Conservation (phyloP, 1,284 basidiomycete genomes). For the Flammula alnicola region DNA sequence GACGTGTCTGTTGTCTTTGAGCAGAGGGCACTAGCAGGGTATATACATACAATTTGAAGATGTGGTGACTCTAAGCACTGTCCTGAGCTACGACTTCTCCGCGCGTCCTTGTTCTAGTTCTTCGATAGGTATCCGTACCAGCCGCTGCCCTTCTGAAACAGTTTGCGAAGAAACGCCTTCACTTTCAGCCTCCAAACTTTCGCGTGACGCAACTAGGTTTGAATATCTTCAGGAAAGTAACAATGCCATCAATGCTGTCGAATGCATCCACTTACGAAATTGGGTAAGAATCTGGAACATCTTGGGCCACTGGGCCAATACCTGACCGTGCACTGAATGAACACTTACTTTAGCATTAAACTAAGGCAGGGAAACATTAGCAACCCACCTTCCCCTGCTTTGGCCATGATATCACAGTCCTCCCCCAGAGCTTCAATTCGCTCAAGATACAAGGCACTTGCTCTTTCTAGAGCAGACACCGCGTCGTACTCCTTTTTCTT, state of each 20-base stretch:
- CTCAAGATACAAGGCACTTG: constrained; percentile 64
- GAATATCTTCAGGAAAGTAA: not conserved
- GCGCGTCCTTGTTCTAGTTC: constrained; percentile 45
- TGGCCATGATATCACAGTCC: constrained; percentile 76
- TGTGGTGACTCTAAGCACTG: constrained; percentile 8
- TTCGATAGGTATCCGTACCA: constrained; percentile 70
- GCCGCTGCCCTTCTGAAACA: constrained; percentile 41
- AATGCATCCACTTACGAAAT: constrained; percentile 55
- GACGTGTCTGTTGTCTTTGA: not conserved
- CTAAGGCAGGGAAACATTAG: constrained; percentile 3
- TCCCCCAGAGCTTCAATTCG: constrained; percentile 70
- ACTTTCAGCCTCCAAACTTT: constrained; percentile 29
- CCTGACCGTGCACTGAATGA: constrained; percentile 68
- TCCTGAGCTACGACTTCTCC: constrained; percentile 22
- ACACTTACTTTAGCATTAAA: constrained; percentile 5
- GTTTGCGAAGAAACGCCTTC: constrained; percentile 9
- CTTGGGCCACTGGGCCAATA: constrained; percentile 78
- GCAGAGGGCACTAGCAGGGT: not conserved
- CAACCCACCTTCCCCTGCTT: constrained; percentile 72
- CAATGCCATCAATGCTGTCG: not conserved
- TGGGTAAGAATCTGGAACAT: constrained; percentile 78
- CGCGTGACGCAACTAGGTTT: constrained; percentile 48
- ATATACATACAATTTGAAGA: not conserved
- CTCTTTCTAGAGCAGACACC: constrained; percentile 70
- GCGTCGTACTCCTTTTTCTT: constrained; percentile 83